phyloP scores from a whole-genome alignment of 352 stramenopile genomes.

The Phytopythium vexans region DNA sequence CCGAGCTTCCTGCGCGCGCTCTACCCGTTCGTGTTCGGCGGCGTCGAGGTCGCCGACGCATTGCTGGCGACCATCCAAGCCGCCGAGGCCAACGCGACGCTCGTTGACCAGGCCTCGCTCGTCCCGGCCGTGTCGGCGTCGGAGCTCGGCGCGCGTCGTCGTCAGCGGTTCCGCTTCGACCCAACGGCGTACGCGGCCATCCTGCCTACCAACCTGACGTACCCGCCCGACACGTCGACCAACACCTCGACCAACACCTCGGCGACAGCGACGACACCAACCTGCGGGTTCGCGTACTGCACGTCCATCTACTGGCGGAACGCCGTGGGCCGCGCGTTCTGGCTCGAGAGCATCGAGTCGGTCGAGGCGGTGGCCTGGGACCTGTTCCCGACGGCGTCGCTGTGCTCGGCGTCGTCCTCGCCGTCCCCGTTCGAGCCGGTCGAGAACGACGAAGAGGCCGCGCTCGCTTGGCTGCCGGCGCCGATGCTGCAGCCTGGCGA shows the following conservation, averaged over 20 bases:
- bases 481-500: slow-evolving; percentile 24
- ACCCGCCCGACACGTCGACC: slow-evolving; percentile 15
- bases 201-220: slow-evolving; percentile 19
- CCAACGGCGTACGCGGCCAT: slow-evolving; percentile 12
- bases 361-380: slow-evolving; percentile 38
- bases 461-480: slow-evolving; percentile 6
- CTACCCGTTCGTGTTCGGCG: slow-evolving; percentile 44
- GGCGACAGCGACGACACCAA: slow-evolving; percentile 8
- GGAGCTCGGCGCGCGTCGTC: slow-evolving; percentile 23
- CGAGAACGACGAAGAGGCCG: not conserved
- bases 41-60: slow-evolving; percentile 29
- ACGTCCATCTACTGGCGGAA: slow-evolving; percentile 49
- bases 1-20: slow-evolving; percentile 21
- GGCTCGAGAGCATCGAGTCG: slow-evolving; percentile 51
- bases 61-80: slow-evolving; percentile 36
- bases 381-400: slow-evolving; percentile 23
- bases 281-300: slow-evolving; percentile 25
- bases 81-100: slow-evolving; percentile 10
- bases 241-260: slow-evolving; percentile 11
- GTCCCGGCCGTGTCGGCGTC: slow-evolving; percentile 30
- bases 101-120: slow-evolving; percentile 11
- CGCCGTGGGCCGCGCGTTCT: slow-evolving; percentile 33
- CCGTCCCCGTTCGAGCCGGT: slow-evolving; percentile 8
- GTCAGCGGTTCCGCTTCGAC: slow-evolving; percentile 46
- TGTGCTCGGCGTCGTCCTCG: slow-evolving; percentile 26